Conservation (phyloP, 495 filamentous ascomycete species). For the Articulospora tetracladia region DNA sequence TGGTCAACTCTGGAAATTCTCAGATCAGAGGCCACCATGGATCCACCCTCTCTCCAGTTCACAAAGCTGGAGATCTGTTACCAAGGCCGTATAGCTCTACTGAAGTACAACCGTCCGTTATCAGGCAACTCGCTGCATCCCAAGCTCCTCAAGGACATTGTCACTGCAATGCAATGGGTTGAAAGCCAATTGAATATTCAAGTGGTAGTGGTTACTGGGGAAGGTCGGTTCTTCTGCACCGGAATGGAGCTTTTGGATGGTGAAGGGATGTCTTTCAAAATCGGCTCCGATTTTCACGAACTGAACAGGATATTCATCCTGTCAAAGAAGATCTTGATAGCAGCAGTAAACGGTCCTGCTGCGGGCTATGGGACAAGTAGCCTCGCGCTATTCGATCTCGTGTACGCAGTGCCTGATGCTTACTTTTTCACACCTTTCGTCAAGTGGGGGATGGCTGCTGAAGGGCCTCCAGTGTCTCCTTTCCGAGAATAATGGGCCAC, state of each 20-base stretch:
- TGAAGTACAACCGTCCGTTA: conserved; percentile 5
- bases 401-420: conserved; percentile 6
- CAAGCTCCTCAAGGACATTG: neutral
- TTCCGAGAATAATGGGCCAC: conserved; percentile 4
- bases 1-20: too few species aligned
- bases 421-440: conserved; percentile 11
- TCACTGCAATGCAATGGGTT: neutral
- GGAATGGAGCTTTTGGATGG: conserved; percentile 7
- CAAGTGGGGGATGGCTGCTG: conserved; percentile 9
- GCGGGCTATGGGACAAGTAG: conserved; percentile 4
- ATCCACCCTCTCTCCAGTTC: too few species aligned
- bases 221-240: conserved; percentile 5
- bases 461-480: conserved; percentile 9
- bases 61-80: too few species aligned
- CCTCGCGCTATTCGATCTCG: conserved; percentile 8
- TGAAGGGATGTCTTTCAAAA: neutral
- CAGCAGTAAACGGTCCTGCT: conserved; percentile 8
- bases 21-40: too few species aligned
- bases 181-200: neutral
- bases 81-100: neutral
- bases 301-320: conserved; percentile 7
- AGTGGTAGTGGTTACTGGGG: neutral
- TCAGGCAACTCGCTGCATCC: conserved; percentile 11
- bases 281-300: neutral
- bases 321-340: conserved; percentile 7